Evolutionary conservation across 2,329 filamentous ascomycete genomes (phyloP).

Genomic region (Parastagonospora avenae): DNA sequence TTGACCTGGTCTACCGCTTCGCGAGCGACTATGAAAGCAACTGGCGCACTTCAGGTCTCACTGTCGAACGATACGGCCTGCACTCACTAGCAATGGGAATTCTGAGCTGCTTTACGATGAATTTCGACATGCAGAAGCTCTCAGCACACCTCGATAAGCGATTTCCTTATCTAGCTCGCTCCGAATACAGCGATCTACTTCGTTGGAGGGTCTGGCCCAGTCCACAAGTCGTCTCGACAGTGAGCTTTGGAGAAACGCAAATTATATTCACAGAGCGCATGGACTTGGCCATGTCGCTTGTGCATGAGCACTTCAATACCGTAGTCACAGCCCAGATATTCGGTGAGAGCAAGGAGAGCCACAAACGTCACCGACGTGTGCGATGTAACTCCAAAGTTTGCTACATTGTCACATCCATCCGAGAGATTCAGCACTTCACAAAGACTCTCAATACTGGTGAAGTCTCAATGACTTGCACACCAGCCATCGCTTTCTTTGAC

Average conservation of each 20-base stretch:
- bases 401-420: constrained; percentile 8
- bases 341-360: too few species aligned
- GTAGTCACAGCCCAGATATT: not conserved
- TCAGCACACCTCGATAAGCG: not conserved
- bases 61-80: not conserved
- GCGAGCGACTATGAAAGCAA: constrained; percentile 6
- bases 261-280: constrained; percentile 3
- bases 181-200: not conserved
- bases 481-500: not conserved
- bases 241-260: not conserved
- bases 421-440: constrained; percentile 4
- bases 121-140: not conserved
- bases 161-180: not conserved
- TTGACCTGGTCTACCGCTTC: constrained; percentile 8
- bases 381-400: not conserved
- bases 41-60: constrained; percentile 1
- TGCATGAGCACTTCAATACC: constrained; percentile 5
- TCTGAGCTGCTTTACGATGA: constrained; percentile 7
- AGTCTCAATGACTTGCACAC: not conserved
- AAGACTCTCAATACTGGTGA: not conserved
- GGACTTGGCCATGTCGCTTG: constrained; percentile 4
- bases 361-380: not conserved
- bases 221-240: constrained; percentile 1
- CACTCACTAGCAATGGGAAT: not conserved
- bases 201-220: constrained; percentile 9